Conservation (phyloP, 2,329 filamentous ascomycete species). For the Coniochaeta pulveracea region DNA sequence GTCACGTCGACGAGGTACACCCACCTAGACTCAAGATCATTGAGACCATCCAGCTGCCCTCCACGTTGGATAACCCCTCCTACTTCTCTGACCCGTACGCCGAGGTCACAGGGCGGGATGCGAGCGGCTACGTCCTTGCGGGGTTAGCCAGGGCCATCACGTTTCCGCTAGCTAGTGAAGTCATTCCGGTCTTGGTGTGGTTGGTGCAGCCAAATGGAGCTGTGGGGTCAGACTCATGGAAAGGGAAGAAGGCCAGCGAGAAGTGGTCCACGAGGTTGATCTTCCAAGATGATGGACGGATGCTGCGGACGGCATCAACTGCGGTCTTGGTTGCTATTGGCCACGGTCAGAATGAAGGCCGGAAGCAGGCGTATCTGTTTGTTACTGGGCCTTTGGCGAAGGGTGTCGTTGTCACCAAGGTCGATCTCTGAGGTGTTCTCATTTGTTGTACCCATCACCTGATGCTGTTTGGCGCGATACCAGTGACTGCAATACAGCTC, state of each 20-base stretch:
- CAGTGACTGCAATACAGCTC: no score
- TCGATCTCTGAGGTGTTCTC: no score
- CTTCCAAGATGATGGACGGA: slow-evolving; percentile 44
- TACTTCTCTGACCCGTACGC: slow-evolving; percentile 45
- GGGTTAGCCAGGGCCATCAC: slow-evolving; percentile 31
- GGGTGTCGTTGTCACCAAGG: no score
- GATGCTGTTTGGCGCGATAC: no score
- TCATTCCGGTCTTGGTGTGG: slow-evolving; percentile 34
- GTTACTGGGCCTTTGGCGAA: no score
- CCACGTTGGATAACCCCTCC: slow-evolving; percentile 42
- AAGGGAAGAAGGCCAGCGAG: no score
- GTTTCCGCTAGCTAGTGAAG: slow-evolving; percentile 26
- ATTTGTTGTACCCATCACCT: no score
- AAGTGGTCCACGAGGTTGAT: slow-evolving; percentile 34
- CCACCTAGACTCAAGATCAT: slow-evolving; percentile 25
- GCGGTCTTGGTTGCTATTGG: slow-evolving; percentile 42
- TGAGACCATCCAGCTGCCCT: slow-evolving; percentile 31
- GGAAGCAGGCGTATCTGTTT: slow-evolving; percentile 44
- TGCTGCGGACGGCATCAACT: slow-evolving; percentile 35
- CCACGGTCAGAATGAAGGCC: slow-evolving; percentile 27
- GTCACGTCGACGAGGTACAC: slow-evolving; percentile 10
- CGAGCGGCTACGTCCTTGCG: slow-evolving; percentile 40
- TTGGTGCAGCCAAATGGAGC: slow-evolving; percentile 14
- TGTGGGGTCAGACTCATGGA: not conserved
- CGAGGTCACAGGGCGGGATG: slow-evolving; percentile 26